Conservation (phyloP, 2,329 filamentous ascomycete species). For the Geosmithia flava region DNA sequence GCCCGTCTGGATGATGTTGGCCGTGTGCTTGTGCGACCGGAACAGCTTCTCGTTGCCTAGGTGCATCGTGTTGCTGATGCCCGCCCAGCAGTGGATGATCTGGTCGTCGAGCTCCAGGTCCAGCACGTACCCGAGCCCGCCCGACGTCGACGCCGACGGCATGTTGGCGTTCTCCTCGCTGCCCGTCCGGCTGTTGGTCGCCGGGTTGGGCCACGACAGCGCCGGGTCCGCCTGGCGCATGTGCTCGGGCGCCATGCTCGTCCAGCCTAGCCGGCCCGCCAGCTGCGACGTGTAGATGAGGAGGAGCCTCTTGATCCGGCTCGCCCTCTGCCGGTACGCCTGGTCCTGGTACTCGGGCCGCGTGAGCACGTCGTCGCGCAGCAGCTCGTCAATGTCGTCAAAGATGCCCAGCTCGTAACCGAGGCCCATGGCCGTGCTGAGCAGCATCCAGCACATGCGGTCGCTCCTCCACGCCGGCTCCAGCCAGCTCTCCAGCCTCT, state of each 20-base stretch:
- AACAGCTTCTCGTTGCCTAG: conserved; percentile 83
- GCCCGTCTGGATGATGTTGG: conserved; percentile 76
- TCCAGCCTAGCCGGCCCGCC: conserved; percentile 84
- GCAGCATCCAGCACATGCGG: conserved; percentile 95
- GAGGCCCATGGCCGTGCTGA: conserved; percentile 80
- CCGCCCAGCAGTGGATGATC: conserved; percentile 81
- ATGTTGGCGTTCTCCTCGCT: conserved; percentile 23
- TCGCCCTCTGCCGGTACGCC: conserved; percentile 62
- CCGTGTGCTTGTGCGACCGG: conserved; percentile 74
- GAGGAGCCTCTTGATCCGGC: conserved; percentile 73
- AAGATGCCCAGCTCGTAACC: conserved; percentile 94
- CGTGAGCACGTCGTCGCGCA: conserved; percentile 45
- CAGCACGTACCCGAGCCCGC: conserved; percentile 52
- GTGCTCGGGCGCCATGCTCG: conserved; percentile 76
- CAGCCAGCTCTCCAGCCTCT: conserved; percentile 87
- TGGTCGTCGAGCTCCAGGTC: conserved; percentile 56
- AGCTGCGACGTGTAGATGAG: conserved; percentile 88
- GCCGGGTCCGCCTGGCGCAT: conserved; percentile 45
- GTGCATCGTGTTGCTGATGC: conserved; percentile 87
- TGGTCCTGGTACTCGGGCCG: conserved; percentile 62
- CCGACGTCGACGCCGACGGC: conserved; percentile 37
- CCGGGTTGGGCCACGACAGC: conserved; percentile 38
- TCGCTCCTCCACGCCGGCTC: conserved; percentile 93
- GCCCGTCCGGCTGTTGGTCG: not conserved
- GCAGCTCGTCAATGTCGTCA: conserved; percentile 68